These are phyloP conservation scores for Peronospora farinosa DNA, from an alignment of 352 stramenopile species.

Conservation along the genomic window DNA sequence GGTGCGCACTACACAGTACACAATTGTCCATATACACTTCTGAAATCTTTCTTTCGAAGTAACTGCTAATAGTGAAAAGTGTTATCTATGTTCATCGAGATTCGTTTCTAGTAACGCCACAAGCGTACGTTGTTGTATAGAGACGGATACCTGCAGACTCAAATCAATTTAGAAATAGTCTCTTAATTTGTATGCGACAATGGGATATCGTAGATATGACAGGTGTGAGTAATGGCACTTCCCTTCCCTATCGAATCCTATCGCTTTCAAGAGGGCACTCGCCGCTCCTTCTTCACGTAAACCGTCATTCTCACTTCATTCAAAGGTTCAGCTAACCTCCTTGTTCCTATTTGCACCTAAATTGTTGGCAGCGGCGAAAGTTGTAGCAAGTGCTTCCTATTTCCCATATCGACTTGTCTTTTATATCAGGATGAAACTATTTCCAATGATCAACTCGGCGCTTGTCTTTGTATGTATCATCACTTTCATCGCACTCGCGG, in stretches of 20 bases:
- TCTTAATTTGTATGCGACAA: not conserved
- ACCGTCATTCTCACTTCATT: constrained; percentile 30
- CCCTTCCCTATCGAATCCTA: not conserved
- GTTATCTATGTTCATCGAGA: too few relatives aligned
- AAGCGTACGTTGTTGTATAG: not conserved
- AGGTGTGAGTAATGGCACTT: not conserved
- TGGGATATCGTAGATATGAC: not conserved
- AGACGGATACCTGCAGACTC: not conserved
- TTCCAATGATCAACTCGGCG: constrained; percentile 19
- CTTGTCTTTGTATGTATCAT: constrained; percentile 22
- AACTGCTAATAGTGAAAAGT: too few relatives aligned
- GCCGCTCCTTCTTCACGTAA: not conserved
- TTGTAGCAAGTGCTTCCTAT: not conserved
- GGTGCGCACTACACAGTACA: too few relatives aligned
- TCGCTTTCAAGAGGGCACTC: not conserved
- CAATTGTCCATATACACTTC: not conserved
- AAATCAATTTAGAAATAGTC: not conserved
- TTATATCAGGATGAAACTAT: constrained; percentile 31
- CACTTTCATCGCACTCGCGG: not conserved
- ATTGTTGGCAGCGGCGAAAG: too few relatives aligned
- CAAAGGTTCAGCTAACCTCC: constrained; percentile 24
- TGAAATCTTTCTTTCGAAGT: not conserved
- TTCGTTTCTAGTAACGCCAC: not conserved
- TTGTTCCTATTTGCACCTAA: not conserved
- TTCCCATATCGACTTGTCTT: not conserved